phyloP scores from a whole-genome alignment of 73 alveolate species.

The Paramecium sonneborni region DNA sequence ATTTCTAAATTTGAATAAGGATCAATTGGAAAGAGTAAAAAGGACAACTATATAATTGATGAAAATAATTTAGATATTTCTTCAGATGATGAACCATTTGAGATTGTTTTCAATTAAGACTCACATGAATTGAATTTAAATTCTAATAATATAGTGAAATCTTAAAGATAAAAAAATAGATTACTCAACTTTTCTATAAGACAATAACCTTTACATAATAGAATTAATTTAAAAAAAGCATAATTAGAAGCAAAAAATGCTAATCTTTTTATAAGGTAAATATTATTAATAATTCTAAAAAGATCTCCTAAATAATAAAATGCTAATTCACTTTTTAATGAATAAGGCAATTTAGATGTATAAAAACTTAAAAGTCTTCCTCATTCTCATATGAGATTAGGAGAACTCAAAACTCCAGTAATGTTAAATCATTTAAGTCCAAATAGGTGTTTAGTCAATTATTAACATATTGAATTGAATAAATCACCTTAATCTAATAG shows the following conservation, averaged over 20 bases:
- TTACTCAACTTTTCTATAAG: not conserved
- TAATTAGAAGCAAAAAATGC: not conserved
- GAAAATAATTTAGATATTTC: not conserved
- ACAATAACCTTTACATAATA: not conserved
- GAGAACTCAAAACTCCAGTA: not conserved
- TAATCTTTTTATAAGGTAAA: not conserved
- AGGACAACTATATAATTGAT: not conserved
- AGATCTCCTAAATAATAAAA: not conserved
- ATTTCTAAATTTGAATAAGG: conserved; percentile 7
- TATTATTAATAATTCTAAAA: not conserved
- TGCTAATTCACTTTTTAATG: too few relatives aligned
- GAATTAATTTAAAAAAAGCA: not conserved
- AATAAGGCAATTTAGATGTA: not conserved
- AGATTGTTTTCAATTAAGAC: not conserved
- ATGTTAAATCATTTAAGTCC: not conserved
- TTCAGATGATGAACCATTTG: conserved; percentile 53
- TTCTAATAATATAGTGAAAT: not conserved
- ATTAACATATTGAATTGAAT: too few relatives aligned
- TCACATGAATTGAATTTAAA: not conserved
- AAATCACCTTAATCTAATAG: not conserved
- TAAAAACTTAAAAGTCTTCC: not conserved
- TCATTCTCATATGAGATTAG: not conserved
- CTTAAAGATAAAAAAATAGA: not conserved
- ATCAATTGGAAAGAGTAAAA: not conserved
- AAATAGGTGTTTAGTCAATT: conserved; percentile 30